Percentiles rank a stretch among this genome's conserved stretches.
phyloP scores from a whole-genome alignment of 768 basidiomycete genomes.

The Trametes villosa region DNA sequence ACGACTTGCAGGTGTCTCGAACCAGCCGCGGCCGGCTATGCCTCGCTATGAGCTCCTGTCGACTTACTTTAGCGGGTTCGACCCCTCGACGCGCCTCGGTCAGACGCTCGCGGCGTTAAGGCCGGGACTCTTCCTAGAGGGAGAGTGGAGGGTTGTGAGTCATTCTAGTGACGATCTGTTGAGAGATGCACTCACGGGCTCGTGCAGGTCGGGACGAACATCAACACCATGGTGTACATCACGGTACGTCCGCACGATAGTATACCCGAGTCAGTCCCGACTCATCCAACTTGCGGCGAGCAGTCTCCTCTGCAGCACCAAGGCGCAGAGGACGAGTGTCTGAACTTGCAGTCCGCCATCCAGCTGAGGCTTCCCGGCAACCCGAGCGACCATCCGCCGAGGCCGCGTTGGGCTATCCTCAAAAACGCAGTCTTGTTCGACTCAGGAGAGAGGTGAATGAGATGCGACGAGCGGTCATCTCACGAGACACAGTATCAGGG shows the following conservation, averaged over 20 bases:
- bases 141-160: background rate
- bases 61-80: background rate
- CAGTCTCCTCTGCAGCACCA: background rate
- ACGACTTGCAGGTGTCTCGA: background rate
- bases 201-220: background rate
- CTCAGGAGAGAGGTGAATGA: background rate
- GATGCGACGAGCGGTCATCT: no score
- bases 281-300: background rate
- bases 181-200: background rate
- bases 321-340: slow-evolving; percentile 4
- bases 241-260: background rate
- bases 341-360: background rate
- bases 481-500: no score
- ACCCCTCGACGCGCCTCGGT: background rate
- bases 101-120: background rate
- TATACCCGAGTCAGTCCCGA: background rate
- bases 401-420: background rate
- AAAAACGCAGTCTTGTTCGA: slow-evolving; percentile 8
- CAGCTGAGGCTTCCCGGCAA: background rate
- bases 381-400: background rate
- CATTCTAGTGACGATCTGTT: background rate
- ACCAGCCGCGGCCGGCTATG: background rate
- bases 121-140: background rate
- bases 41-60: background rate
- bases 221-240: background rate